These are phyloP conservation scores for Colletotrichum liaoningense DNA, from an alignment of 2,329 filamentous ascomycete genomes.

Conservation along the genomic window DNA sequence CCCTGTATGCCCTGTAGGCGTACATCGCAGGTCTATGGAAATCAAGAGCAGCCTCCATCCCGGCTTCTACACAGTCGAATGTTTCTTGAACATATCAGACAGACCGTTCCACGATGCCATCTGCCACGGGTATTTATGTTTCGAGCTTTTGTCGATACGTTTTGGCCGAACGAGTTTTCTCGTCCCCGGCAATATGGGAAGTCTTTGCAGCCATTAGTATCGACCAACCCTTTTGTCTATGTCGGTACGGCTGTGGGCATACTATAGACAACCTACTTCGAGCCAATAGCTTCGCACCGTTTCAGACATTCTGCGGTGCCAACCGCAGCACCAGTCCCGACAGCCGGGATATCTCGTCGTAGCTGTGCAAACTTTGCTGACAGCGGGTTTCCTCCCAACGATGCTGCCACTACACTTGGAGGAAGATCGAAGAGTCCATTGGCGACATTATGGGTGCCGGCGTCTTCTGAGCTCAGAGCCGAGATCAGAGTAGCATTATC, in stretches of 20 bases:
- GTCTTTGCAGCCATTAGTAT: not conserved
- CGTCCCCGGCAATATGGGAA: not conserved
- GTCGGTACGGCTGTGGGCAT: not conserved
- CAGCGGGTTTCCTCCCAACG: slow-evolving; percentile 47
- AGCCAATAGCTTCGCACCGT: slow-evolving; percentile 19
- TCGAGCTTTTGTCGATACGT: not conserved
- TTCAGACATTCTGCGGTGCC: slow-evolving; percentile 34
- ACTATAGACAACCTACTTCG: slow-evolving; percentile 7
- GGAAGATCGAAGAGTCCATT: slow-evolving; percentile 56
- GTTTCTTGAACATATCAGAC: not conserved
- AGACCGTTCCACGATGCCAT: not conserved
- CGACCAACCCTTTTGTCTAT: not conserved
- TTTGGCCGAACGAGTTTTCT: not conserved
- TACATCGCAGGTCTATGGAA: not conserved
- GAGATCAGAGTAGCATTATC: slow-evolving; percentile 60
- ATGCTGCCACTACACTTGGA: slow-evolving; percentile 53
- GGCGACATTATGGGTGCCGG: slow-evolving; percentile 60
- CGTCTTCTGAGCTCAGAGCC: slow-evolving; percentile 59
- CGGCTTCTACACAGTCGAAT: not conserved
- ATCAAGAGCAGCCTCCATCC: not conserved
- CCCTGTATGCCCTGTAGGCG: not conserved
- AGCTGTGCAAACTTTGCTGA: slow-evolving; percentile 39
- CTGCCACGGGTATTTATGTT: not conserved
- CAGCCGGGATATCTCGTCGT: slow-evolving; percentile 32
- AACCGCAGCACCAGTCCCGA: slow-evolving; percentile 36